These are phyloP conservation scores for Solanum sparsipilum DNA, from an alignment of 257 asterid species.

Conservation along the genomic window DNA sequence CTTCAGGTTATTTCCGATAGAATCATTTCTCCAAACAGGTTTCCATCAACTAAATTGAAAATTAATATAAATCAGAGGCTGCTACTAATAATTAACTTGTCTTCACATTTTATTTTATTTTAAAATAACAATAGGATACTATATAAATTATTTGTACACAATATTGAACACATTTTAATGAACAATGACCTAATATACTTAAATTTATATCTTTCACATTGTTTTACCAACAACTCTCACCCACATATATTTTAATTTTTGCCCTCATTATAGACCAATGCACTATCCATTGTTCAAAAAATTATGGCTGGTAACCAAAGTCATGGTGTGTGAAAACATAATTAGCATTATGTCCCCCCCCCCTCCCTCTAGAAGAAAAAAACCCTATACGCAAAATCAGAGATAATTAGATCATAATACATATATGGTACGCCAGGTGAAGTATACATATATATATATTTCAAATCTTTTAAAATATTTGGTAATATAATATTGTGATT, in stretches of 20 bases:
- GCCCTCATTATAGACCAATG: background rate
- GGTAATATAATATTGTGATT: background rate
- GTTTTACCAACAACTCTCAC: background rate
- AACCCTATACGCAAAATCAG: background rate
- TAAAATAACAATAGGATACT: background rate
- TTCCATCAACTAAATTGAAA: too few relatives aligned
- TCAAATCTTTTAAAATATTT: background rate
- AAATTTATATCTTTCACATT: background rate
- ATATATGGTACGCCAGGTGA: too few relatives aligned
- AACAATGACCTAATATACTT: background rate
- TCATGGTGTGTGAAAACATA: background rate
- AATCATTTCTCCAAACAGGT: too few relatives aligned
- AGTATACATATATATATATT: background rate
- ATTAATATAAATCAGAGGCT: background rate
- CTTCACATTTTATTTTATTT: background rate
- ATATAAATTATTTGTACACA: background rate
- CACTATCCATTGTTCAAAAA: background rate
- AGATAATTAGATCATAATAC: too few relatives aligned
- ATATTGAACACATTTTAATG: background rate
- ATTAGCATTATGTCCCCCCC: background rate
- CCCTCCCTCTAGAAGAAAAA: too few relatives aligned
- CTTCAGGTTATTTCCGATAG: background rate
- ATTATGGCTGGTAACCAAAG: background rate
- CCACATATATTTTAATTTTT: background rate
- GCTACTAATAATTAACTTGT: background rate